A percentile compares a stretch with the other conserved stretches of the same genome.
These are phyloP conservation scores for Talaromyces nanjingensis DNA, from an alignment of 495 filamentous ascomycete genomes.

Conservation along the genomic window DNA sequence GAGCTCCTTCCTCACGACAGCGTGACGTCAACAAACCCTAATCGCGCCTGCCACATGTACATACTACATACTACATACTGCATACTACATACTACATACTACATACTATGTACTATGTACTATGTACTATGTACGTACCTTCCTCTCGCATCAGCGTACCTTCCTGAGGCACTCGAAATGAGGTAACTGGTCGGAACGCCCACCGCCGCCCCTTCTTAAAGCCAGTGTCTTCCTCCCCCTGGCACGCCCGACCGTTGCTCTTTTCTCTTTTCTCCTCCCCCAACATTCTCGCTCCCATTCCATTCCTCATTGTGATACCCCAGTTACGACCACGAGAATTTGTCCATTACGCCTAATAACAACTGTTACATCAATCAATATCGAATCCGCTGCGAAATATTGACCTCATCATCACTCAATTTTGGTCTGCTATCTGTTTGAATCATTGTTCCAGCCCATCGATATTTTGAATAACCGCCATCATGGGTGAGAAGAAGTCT, in stretches of 20 bases:
- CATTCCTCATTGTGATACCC: constrained; percentile 8
- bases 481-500: constrained; percentile 28
- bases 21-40: constrained; percentile 1
- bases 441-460: background rate
- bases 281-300: constrained; percentile 5
- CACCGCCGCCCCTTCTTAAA: constrained; percentile 1
- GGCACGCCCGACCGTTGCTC: background rate
- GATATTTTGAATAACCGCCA: constrained; percentile 11
- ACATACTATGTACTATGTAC: too few species aligned
- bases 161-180: background rate
- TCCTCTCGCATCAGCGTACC: background rate
- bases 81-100: too few species aligned
- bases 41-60: constrained; percentile 4
- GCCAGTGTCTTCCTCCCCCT: background rate
- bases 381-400: background rate
- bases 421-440: background rate
- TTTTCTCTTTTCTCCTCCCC: background rate
- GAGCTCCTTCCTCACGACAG: constrained; percentile 2
- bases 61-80: too few species aligned
- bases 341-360: background rate
- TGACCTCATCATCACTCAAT: background rate
- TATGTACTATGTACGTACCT: background rate
- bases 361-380: background rate
- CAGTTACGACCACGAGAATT: background rate
- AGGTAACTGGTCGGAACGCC: constrained; percentile 1